Conservation (phyloP, 2,329 filamentous ascomycete genomes). For the Fusarium gaditjirri region DNA sequence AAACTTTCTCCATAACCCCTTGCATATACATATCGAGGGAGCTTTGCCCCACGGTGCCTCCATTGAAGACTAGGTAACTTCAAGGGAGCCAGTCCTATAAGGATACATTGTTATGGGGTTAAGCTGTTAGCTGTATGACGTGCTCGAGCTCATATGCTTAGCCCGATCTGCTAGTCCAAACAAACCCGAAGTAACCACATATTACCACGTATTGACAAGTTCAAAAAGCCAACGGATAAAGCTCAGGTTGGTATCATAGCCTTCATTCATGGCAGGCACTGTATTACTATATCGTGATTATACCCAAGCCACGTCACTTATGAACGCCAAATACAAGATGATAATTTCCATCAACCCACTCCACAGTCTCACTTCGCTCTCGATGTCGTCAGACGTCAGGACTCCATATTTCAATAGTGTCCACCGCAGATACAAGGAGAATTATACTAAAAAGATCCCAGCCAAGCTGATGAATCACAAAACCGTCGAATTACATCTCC, state of each 20-base stretch:
- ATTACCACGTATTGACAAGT: not conserved
- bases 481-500: conserved; percentile 15
- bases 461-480: not conserved
- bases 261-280: conserved; percentile 20
- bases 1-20: not conserved
- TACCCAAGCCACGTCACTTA: conserved; percentile 25
- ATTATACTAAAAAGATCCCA: not conserved
- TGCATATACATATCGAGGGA: not conserved
- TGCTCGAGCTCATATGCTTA: not conserved
- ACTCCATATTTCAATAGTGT: not conserved
- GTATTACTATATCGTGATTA: conserved; percentile 40
- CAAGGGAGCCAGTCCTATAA: not conserved
- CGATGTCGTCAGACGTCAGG: conserved; percentile 1
- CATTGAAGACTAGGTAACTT: too few species aligned
- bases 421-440: not conserved
- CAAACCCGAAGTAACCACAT: not conserved
- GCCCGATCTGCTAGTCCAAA: not conserved
- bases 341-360: not conserved
- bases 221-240: not conserved
- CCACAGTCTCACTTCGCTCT: conserved; percentile 1
- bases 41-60: not conserved
- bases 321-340: conserved; percentile 21
- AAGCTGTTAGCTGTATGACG: not conserved
- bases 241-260: not conserved
- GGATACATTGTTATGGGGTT: not conserved